Evolutionary conservation across 805 yeast species (phyloP), one percentile per base, ranked within the genome.

Genomic region (Henningerozyma blattae): DNA sequence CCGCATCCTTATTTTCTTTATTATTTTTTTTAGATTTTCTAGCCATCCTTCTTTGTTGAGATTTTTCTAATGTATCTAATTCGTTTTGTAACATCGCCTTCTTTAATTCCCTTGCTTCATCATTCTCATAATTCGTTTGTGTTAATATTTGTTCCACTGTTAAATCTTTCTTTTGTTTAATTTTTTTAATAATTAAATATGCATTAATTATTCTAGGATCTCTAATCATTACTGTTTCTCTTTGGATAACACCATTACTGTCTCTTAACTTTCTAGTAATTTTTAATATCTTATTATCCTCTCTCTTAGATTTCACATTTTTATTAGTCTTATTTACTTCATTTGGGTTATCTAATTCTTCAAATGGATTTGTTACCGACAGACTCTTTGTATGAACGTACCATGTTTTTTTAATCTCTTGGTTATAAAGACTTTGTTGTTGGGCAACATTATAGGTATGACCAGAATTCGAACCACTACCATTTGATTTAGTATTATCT

Each of bases 381-480:
- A 87, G 61, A 9, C 77, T 67, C 38, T 69, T 65, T 32, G 76
- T 72, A 52, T 89, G 97, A 6, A 78, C 73, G 46, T 81, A 78
- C 98, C 98, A 91, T 18, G 87, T 86, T 34, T 85, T 70, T 25
- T 72, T 67, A 38, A 91, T 80, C 52, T 91, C 97, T 39, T 80
- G 87, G 41, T 89, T 95, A 48, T 91, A 91, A 2, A 91, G 75
- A 50, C 78, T 80, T 50, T 89, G 97, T 56, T 89, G 97, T 41
- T 73, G 58, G 0, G 89, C 85, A 29, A 81, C 87, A 45, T 78
- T 80, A 47, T 81, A 81, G 35, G 81, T 75, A 55, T 81, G 89
- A 0, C 80, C 75, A 22, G 71, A 15, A 5, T 31, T 13, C 8
- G 10, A 12, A n/a, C 5, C n/a, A 20, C 10, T 20, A n/a, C 54